Base-by-base conservation (phyloP, 352 stramenopile species). In the Phytophthora syringae region DNA sequence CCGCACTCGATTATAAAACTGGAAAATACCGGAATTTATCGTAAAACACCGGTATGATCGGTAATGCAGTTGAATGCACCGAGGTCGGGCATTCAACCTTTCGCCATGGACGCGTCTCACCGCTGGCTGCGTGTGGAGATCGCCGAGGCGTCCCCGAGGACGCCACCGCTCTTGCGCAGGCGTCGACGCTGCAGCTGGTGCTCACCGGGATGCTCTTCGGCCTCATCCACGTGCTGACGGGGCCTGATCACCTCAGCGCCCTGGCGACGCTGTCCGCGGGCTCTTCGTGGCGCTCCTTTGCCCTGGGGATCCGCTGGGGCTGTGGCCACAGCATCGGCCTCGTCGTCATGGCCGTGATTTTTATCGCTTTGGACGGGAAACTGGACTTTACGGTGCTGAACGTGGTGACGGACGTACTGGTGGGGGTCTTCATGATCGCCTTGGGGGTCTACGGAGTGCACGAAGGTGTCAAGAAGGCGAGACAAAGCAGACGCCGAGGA, bases 221-320 rank as follows among this genome's bases (percentile, higher is more conserved):
- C 0, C 58, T 89, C 11, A 72, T 90, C 43, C 82, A 91, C 60
- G 82, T 91, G 32, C 56, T 91, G 18, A 88, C 80, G 15, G 80
- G 86, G 2, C 92, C 92, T 1, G 89, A 97, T 63, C 92, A 98
- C 62, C 75, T 98, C 22, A 91, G 79, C 21, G 90, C 90, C 20
- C 67, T 97, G 12, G 88, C 88, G 13, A 97, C 90, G 39, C 72
- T 97, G 18, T 85, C 74, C 10, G 81, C 84, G 0, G 85, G 83
- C n/a, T 88, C 80, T 6, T 93, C 80, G 9, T 90, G 75, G 67
- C 77, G 77, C 16, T 89, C 85, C 7, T 96, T 97, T 64, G 72
- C 77, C 16, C 76, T 97, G 2, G 90, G 90, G 18, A 72, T 97
- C 10, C 83, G 86, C 67, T 98, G 90, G 92, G 92, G 92, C n/a